These are phyloP conservation scores for Acrocalymma vagum DNA, from an alignment of 2,329 filamentous ascomycete genomes.

Conservation along the genomic window DNA sequence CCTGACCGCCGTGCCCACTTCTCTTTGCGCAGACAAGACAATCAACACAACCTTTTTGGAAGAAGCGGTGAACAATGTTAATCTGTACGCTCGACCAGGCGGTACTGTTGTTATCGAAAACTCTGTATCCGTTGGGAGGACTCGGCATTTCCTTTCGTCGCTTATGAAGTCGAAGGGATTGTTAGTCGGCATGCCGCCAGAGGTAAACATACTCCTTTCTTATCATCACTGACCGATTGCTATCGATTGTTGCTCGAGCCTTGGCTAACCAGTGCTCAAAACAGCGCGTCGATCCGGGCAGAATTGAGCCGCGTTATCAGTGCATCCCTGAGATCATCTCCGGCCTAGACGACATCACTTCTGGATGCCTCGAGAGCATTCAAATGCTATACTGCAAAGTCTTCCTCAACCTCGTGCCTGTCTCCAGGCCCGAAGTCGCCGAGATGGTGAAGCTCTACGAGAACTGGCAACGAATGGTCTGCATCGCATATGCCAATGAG, in stretches of 20 bases:
- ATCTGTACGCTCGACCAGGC: slow-evolving; percentile 52
- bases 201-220: slow-evolving; percentile 7
- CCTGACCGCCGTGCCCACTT: slow-evolving; percentile 62
- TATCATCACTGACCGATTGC: not conserved
- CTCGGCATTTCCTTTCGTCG: slow-evolving; percentile 56
- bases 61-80: slow-evolving; percentile 54
- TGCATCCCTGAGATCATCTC: slow-evolving; percentile 64
- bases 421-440: slow-evolving; percentile 62
- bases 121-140: slow-evolving; percentile 65
- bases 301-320: slow-evolving; percentile 44
- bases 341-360: slow-evolving; percentile 53
- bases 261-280: too few relatives aligned
- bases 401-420: slow-evolving; percentile 58
- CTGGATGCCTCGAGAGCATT: slow-evolving; percentile 54
- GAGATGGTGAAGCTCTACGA: slow-evolving; percentile 68
- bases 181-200: slow-evolving; percentile 47
- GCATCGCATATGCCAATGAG: slow-evolving; percentile 64
- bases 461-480: slow-evolving; percentile 65
- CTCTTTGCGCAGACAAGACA: slow-evolving; percentile 55
- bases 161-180: slow-evolving; percentile 51
- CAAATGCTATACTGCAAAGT: slow-evolving; percentile 54
- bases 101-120: slow-evolving; percentile 62
- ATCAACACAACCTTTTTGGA: slow-evolving; percentile 59
- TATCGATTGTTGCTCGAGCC: too few relatives aligned
- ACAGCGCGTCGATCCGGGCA: slow-evolving; percentile 62